Conservation (phyloP, 148 eudicot species). For the Rhododendron vialii region DNA sequence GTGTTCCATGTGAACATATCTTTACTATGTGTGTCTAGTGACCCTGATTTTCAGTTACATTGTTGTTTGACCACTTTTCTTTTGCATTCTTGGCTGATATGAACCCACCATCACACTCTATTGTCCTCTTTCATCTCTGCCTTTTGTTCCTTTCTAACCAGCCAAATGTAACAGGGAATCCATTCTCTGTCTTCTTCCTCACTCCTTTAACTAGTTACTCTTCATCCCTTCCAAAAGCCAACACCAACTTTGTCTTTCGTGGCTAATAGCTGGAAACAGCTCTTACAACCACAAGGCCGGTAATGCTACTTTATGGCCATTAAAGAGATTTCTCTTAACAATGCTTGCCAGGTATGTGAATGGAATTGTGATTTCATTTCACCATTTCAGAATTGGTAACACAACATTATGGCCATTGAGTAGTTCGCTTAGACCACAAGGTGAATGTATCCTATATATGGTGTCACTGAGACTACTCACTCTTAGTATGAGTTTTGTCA, state of each 20-base stretch:
- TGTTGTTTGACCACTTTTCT: not conserved
- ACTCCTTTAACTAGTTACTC: not conserved
- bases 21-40: not conserved
- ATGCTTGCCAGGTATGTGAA: too few species aligned
- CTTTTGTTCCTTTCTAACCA: not conserved
- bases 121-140: not conserved
- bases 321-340: too few species aligned
- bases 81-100: not conserved
- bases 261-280: too few species aligned
- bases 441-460: too few species aligned
- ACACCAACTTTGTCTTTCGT: not conserved
- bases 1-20: not conserved
- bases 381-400: too few species aligned
- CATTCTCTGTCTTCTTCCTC: not conserved
- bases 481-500: too few species aligned
- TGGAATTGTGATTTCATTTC: too few species aligned
- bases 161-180: not conserved
- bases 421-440: too few species aligned
- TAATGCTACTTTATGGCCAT: too few species aligned
- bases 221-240: not conserved
- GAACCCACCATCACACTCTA: not conserved
- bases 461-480: too few species aligned
- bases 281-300: too few species aligned
- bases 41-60: not conserved
- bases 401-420: too few species aligned